Evolutionary conservation across 1,284 basidiomycete species (phyloP).

Genomic region (Leccinum proximum): DNA sequence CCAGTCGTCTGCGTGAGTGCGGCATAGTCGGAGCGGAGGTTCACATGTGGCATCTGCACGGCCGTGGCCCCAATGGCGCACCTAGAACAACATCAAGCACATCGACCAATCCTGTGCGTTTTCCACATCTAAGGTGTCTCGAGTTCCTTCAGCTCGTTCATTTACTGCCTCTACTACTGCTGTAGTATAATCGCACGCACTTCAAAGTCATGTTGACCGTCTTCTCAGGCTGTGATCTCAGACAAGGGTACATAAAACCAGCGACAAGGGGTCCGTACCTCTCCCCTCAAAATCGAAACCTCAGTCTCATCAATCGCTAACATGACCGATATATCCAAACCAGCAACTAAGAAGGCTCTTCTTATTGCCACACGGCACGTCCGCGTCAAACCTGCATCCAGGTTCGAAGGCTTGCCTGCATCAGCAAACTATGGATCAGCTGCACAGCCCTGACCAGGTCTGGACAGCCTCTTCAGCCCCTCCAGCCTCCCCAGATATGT

Average conservation of each 20-base stretch:
- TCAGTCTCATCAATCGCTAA: not conserved
- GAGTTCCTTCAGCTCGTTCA: not conserved
- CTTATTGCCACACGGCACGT: slow-evolving; percentile 22
- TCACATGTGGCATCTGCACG: not conserved
- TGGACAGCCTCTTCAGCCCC: not conserved
- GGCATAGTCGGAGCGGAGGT: not conserved
- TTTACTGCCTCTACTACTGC: not conserved
- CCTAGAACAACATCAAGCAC: not conserved
- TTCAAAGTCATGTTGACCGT: not conserved
- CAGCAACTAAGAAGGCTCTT: slow-evolving; percentile 19
- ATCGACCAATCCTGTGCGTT: not conserved
- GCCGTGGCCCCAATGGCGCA: not conserved
- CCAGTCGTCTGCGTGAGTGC: not conserved
- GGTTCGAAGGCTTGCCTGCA: slow-evolving; percentile 1
- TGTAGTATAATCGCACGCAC: not conserved
- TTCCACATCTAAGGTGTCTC: not conserved
- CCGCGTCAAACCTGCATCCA: not conserved
- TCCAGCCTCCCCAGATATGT: not conserved
- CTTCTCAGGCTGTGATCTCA: not conserved
- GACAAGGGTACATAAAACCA: not conserved
- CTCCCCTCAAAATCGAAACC: not conserved
- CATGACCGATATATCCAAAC: not conserved
- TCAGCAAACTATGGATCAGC: not conserved
- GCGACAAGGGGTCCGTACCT: not conserved
- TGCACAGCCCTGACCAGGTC: not conserved